phyloP scores from a whole-genome alignment of 116 monocot genomes.

The Posidonia oceanica region DNA sequence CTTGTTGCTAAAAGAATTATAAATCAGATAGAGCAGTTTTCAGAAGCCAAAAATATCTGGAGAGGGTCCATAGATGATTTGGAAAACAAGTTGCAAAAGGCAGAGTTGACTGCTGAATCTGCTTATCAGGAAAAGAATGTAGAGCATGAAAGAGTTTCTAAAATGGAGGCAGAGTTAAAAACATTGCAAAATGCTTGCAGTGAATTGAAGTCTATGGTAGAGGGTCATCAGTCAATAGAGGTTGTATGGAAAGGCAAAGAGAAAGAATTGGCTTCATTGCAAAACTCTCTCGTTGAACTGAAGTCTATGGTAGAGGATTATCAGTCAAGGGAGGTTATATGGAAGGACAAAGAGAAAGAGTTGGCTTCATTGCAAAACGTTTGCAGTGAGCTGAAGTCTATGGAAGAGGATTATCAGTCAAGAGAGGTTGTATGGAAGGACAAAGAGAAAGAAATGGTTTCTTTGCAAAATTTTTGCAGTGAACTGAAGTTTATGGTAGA shows the following conservation, averaged over 20 bases:
- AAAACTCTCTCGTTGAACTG: slow-evolving; percentile 30
- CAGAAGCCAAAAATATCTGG: slow-evolving; percentile 21
- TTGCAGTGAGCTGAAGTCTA: slow-evolving; percentile 40
- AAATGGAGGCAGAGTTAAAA: slow-evolving; percentile 42
- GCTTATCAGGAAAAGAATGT: slow-evolving; percentile 17
- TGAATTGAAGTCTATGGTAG: slow-evolving; percentile 30
- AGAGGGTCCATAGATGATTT: slow-evolving; percentile 26
- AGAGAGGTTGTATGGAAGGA: slow-evolving; percentile 28
- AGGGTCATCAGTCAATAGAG: slow-evolving; percentile 40
- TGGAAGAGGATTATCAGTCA: slow-evolving; percentile 34
- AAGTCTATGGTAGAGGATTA: slow-evolving; percentile 32
- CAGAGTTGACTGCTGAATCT: slow-evolving; percentile 26
- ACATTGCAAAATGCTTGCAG: slow-evolving; percentile 29
- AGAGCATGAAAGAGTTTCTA: slow-evolving; percentile 6
- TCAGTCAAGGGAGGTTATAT: slow-evolving; percentile 31
- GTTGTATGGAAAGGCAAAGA: slow-evolving; percentile 6
- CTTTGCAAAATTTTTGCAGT: slow-evolving; percentile 7
- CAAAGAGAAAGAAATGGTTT: slow-evolving; percentile 39
- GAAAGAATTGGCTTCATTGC: slow-evolving; percentile 11
- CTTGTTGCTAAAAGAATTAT: slow-evolving; percentile 26
- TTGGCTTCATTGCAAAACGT: slow-evolving; percentile 25
- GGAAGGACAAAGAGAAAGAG: slow-evolving; percentile 29
- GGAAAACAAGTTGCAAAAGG: slow-evolving; percentile 30
- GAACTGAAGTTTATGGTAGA: slow-evolving; percentile 21
- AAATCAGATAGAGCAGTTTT: slow-evolving; percentile 20